Base-by-base conservation (phyloP, 2,329 filamentous ascomycete genomes). In the Thelonectria blattea region DNA sequence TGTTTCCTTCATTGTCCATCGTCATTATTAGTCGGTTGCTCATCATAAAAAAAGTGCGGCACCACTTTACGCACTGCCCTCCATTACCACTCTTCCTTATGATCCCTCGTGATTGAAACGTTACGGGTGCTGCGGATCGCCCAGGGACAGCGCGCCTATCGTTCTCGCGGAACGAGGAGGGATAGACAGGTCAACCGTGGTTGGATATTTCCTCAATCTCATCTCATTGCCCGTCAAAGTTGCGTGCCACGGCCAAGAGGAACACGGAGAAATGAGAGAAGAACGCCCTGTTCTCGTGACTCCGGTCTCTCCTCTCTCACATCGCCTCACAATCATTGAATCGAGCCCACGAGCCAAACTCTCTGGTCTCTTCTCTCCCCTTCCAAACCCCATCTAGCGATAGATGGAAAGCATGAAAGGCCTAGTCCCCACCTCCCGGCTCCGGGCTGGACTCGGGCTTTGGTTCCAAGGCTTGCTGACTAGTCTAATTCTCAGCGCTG, bases 21-120 rank as follows among this genome's bases (percentile, higher is more conserved):
- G 67, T 69, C 67, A 69, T 69, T 67, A 65, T 69, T 67, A 56
- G 58, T 51, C 55, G 49, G 61, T 56, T 70, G 64, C 67, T 69
- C 65, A 68, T 68, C 64, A 69, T 66, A 62, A 65, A 37, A 65
- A 37, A 20, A 41, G 39, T 32, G 22, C 52, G 52, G 46, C 52
- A 52, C 52, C 56, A n/a, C 48, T 47, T 47, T 17, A 24, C 52
- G 42, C 52, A 56, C 48, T 49, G 41, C 49, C 42, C 48, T 60
- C 52, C 47, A 45, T 56, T 45, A 27, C 39, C 54, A 45, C 54
- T 9, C 46, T 27, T 42, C 27, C 22, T 18, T 34, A 39, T 42
- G 41, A 27, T 22, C 30, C 22, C 32, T 34, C 43, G 47, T 24
- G 24, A 27, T 37, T 34, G 52, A 52, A 52, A 42, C 47, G 53